Evolutionary conservation across 768 basidiomycete species (phyloP).

Genomic region (Mycena galopus): DNA sequence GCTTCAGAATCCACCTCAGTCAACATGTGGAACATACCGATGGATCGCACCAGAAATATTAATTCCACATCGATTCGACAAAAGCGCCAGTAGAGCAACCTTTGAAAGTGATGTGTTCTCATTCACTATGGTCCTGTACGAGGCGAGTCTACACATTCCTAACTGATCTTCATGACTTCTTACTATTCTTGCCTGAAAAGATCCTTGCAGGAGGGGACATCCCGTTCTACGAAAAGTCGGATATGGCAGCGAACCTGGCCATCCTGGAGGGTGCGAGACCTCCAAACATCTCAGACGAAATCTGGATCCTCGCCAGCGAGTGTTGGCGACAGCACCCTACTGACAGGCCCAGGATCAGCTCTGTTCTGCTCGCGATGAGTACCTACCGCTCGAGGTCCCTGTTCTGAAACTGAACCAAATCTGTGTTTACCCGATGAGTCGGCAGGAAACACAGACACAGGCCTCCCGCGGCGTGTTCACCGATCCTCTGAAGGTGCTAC

Average conservation of each 20-base stretch:
- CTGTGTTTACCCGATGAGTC: conserved; percentile 10
- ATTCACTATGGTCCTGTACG: conserved; percentile 14
- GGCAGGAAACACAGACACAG: conserved; percentile 14
- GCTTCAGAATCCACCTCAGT: neutral
- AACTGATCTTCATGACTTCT: neutral
- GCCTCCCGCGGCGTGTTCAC: neutral
- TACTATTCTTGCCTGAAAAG: neutral
- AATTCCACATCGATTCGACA: neutral
- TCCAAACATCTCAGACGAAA: neutral
- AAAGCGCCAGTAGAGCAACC: neutral
- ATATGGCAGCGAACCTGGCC: neutral
- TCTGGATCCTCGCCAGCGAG: conserved; percentile 6
- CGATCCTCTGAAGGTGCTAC: too few relatives aligned
- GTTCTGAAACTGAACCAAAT: conserved; percentile 2
- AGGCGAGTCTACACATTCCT: neutral
- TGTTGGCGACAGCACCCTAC: neutral
- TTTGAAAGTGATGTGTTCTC: conserved; percentile 20
- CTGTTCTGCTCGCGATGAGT: neutral
- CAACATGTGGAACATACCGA: conserved; percentile 6
- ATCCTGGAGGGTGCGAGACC: neutral
- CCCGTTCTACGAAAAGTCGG: neutral
- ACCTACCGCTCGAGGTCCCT: neutral
- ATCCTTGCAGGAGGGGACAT: neutral
- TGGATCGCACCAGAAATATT: conserved; percentile 19
- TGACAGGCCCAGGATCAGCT: neutral